Conservation (phyloP, 331 rosid genomes). For the Prunus yedoensis region DNA sequence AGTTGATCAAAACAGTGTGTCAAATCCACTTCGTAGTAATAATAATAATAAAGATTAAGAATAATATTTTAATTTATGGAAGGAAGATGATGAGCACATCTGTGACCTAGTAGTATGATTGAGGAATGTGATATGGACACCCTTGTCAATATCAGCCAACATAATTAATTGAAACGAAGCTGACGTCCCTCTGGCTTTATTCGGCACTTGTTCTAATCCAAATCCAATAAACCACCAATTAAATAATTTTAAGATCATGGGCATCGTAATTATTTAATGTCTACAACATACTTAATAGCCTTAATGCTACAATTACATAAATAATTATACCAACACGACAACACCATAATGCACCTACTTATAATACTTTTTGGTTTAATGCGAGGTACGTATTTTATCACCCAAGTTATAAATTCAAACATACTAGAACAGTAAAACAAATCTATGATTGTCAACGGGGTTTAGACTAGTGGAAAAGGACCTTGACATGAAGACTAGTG, state of each 20-base stretch:
- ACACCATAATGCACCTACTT: neutral
- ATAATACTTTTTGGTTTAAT: too few species aligned
- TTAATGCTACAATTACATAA: neutral
- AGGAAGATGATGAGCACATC: neutral
- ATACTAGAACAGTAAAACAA: too few species aligned
- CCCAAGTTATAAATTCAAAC: too few species aligned
- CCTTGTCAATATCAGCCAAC: neutral
- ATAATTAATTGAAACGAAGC: neutral
- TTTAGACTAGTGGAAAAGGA: accelerated
- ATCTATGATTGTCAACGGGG: accelerated
- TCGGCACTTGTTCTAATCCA: neutral
- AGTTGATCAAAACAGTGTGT: too few species aligned
- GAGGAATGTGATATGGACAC: neutral
- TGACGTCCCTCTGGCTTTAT: neutral
- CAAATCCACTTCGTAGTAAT: too few species aligned
- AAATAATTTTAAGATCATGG: neutral
- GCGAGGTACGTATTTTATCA: too few species aligned
- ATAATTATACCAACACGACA: neutral
- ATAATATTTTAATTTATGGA: neutral
- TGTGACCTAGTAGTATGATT: neutral
- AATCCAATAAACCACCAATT: neutral
- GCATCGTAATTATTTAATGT: neutral
- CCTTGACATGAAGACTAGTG: accelerated
- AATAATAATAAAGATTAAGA: neutral
- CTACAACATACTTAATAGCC: neutral